Evolutionary conservation across 1,284 basidiomycete species (phyloP).

Genomic region (Rhizoctonia solani): DNA sequence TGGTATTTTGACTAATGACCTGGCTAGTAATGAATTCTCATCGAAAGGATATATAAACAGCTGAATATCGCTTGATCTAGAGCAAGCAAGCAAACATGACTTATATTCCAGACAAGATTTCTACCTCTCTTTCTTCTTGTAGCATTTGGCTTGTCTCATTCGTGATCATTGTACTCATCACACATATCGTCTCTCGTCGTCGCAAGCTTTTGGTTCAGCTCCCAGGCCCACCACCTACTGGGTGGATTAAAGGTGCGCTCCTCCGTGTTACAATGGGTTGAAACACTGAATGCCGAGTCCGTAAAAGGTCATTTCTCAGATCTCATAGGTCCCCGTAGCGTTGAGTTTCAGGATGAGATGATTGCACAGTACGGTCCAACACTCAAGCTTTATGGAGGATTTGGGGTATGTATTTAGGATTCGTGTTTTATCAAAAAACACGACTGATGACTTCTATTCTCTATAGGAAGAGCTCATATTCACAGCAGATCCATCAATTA

Average conservation of each 20-base stretch:
- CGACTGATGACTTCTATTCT: neutral
- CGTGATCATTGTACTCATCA: neutral
- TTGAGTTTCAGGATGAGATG: constrained; percentile 48
- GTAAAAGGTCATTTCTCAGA: neutral
- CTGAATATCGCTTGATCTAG: no score
- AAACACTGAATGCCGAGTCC: neutral
- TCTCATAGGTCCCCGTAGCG: neutral
- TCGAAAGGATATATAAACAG: no score
- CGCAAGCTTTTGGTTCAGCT: neutral
- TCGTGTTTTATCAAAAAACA: neutral
- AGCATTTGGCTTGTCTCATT: neutral
- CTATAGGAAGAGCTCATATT: constrained; percentile 53
- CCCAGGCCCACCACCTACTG: neutral
- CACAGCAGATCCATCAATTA: constrained; percentile 54
- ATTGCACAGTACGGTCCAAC: constrained; percentile 54
- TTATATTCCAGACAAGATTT: no score
- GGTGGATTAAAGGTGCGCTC: neutral
- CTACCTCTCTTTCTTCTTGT: no score
- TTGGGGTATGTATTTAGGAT: constrained; percentile 50
- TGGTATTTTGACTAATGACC: no score
- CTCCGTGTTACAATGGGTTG: neutral
- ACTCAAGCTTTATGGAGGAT: constrained; percentile 56
- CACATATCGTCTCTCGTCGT: neutral
- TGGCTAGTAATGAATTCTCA: no score
- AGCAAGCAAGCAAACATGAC: no score